Conservation (phyloP, 2,329 filamentous ascomycete species). For the Claviceps arundinis region DNA sequence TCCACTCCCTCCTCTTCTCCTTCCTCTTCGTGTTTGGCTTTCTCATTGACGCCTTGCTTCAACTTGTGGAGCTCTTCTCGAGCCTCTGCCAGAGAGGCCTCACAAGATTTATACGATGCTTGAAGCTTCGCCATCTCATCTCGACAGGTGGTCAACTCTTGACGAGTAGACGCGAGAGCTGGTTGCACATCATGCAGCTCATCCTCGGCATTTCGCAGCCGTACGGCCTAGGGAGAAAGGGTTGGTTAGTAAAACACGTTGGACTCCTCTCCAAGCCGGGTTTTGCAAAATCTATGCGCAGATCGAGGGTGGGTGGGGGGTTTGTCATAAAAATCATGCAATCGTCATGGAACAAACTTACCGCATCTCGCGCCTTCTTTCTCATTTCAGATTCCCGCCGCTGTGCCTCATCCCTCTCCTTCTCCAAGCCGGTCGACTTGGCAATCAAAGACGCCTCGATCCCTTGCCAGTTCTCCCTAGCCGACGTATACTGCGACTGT, state of each 20-base stretch:
- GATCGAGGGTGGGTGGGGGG: too few species aligned
- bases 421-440: conserved; percentile 66
- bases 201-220: conserved; percentile 59
- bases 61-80: conserved; percentile 38
- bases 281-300: too few species aligned
- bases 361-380: conserved; percentile 76
- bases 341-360: conserved; percentile 28
- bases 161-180: conserved; percentile 49
- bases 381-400: conserved; percentile 77
- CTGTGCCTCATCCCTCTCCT: conserved; percentile 76
- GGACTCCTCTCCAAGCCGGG: background rate
- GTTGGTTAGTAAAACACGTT: too few species aligned
- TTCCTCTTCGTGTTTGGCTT: background rate
- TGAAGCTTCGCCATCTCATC: conserved; percentile 48
- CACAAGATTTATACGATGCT: conserved; percentile 49
- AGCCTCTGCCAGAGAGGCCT: conserved; percentile 48
- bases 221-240: conserved; percentile 36
- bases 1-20: background rate
- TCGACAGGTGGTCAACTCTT: conserved; percentile 48
- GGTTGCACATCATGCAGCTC: conserved; percentile 62
- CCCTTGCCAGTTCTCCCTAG: conserved; percentile 94
- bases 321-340: background rate
- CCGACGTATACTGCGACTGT: conserved; percentile 87
- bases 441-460: conserved; percentile 79
- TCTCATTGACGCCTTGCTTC: conserved; percentile 15